phyloP scores from a whole-genome alignment of 192 early-diverging fungal species.

The Backusella australiensis region DNA sequence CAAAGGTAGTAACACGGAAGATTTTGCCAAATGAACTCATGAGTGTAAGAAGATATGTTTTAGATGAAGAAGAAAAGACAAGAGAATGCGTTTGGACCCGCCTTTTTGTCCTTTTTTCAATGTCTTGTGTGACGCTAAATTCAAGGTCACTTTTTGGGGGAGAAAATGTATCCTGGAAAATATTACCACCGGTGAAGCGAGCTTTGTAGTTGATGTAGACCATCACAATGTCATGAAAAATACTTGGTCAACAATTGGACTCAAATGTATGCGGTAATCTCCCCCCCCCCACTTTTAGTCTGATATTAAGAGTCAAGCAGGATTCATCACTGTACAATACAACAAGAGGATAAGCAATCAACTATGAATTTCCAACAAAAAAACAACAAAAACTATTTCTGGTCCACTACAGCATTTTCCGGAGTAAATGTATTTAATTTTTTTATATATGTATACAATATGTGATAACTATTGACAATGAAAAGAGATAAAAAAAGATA shows the following conservation, averaged over 20 bases:
- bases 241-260: too few relatives aligned
- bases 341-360: too few relatives aligned
- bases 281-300: too few relatives aligned
- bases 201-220: too few relatives aligned
- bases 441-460: neutral
- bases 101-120: neutral
- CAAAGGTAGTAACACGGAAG: slow-evolving; percentile 91
- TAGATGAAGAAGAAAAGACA: neutral
- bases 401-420: neutral
- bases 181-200: neutral
- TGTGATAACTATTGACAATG: neutral
- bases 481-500: neutral
- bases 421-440: neutral
- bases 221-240: too few relatives aligned
- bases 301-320: too few relatives aligned
- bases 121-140: neutral
- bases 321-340: too few relatives aligned
- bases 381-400: neutral
- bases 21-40: slow-evolving; percentile 85
- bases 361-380: too few relatives aligned
- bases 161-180: neutral
- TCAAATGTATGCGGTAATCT: too few relatives aligned
- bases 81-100: neutral
- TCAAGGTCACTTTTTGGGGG: neutral
- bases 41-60: neutral